Evolutionary conservation across 345 rosid species (phyloP).

Genomic region (Aurinia saxatilis): DNA sequence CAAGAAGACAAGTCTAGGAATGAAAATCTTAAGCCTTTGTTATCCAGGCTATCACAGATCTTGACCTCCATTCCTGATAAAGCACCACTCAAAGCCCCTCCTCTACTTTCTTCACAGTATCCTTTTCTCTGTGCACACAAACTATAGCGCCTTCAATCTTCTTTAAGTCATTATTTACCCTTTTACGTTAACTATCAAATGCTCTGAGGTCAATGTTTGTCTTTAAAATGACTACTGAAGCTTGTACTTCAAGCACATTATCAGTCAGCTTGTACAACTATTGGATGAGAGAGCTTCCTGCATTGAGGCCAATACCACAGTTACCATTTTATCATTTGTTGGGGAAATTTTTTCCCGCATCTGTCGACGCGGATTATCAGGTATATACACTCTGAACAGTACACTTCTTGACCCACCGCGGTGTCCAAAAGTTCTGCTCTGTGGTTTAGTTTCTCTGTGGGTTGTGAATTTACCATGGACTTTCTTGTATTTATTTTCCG

Average conservation of each 20-base stretch:
- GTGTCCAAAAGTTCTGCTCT: not conserved
- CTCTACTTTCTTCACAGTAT: slow-evolving; percentile 83
- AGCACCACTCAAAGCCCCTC: slow-evolving; percentile 51
- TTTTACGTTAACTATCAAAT: slow-evolving; percentile 2
- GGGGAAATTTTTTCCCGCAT: slow-evolving; percentile 78
- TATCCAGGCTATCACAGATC: slow-evolving; percentile 64
- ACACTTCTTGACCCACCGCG: not conserved
- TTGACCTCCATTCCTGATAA: slow-evolving; percentile 87
- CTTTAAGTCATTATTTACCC: not conserved
- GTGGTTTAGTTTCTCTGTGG: slow-evolving; percentile 1
- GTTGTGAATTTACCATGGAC: slow-evolving; percentile 1
- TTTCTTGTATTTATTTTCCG: not conserved
- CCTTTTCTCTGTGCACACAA: slow-evolving; percentile 36
- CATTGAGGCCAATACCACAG: slow-evolving; percentile 19
- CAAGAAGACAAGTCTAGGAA: slow-evolving; percentile 22
- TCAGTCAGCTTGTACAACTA: slow-evolving; percentile 53
- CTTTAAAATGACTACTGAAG: slow-evolving; percentile 49
- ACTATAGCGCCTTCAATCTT: not conserved
- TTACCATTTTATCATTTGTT: slow-evolving; percentile 41
- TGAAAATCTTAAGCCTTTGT: slow-evolving; percentile 32
- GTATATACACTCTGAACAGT: slow-evolving; percentile 32
- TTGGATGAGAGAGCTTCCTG: slow-evolving; percentile 34
- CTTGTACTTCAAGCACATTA: slow-evolving; percentile 70
- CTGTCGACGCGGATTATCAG: slow-evolving; percentile 92
- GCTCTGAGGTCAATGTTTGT: slow-evolving; percentile 16